Conservation (phyloP, 169 alveolate genomes). For the Plasmodium inui region DNA sequence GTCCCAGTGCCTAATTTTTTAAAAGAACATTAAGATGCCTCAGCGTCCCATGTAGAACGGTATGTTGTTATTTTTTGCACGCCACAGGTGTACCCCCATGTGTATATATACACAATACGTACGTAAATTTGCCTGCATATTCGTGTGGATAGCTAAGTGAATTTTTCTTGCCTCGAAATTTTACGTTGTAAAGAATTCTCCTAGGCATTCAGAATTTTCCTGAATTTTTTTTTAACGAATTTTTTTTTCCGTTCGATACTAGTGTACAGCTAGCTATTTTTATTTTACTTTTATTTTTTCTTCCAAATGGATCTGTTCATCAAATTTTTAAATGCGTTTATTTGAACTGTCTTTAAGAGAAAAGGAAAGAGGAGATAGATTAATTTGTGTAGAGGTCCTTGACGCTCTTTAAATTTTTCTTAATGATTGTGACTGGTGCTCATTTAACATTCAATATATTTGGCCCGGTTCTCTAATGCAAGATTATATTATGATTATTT, state of each 20-base stretch:
- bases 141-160: background rate
- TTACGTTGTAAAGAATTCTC: background rate
- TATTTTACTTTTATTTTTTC: background rate
- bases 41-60: background rate
- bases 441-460: background rate
- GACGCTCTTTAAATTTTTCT: background rate
- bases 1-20: background rate
- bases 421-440: conserved; percentile 13
- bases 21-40: background rate
- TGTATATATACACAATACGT: background rate
- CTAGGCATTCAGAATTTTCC: background rate
- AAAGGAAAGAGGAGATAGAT: background rate
- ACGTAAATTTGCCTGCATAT: background rate
- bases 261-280: background rate
- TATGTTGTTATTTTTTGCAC: background rate
- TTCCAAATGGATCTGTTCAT: background rate
- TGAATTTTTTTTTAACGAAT: conserved; percentile 17
- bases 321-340: conserved; percentile 8
- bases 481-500: background rate
- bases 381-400: background rate
- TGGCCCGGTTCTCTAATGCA: background rate
- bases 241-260: background rate
- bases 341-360: conserved; percentile 3
- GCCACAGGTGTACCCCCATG: background rate
- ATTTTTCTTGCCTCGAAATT: background rate